These are phyloP conservation scores for Aspergillus sp. DNA, from an alignment of 2,329 filamentous ascomycete genomes.

Conservation along the genomic window DNA sequence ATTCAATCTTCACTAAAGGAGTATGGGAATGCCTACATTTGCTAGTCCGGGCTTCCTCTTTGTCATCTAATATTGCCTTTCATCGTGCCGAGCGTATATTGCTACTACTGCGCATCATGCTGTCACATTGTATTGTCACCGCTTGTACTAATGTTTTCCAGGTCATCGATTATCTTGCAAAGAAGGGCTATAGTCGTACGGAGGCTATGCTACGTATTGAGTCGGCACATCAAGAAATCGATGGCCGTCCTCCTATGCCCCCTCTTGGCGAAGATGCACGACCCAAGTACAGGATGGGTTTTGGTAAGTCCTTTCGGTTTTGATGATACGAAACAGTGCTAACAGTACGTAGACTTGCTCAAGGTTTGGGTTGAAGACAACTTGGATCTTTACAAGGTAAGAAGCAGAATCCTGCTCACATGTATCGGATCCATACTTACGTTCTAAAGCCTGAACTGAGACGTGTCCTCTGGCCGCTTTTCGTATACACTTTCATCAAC, in stretches of 20 bases:
- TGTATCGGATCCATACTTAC: constrained; percentile 7
- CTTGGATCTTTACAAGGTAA: constrained; percentile 88
- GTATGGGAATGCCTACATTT: not conserved
- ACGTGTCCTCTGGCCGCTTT: constrained; percentile 88
- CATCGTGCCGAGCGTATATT: not conserved
- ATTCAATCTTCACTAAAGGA: too few species aligned
- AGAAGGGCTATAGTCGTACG: constrained; percentile 90
- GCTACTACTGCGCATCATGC: not conserved
- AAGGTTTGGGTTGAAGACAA: constrained; percentile 87
- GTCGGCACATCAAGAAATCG: constrained; percentile 77
- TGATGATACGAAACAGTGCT: not conserved
- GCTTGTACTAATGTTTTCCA: constrained; percentile 32
- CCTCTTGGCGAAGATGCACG: constrained; percentile 69
- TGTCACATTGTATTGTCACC: not conserved
- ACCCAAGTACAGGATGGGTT: constrained; percentile 76
- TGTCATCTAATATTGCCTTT: not conserved
- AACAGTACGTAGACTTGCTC: constrained; percentile 56
- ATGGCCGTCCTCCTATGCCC: constrained; percentile 76
- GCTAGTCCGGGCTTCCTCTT: not conserved
- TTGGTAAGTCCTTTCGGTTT: constrained; percentile 45
- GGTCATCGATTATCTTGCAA: constrained; percentile 93
- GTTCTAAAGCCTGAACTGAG: constrained; percentile 72
- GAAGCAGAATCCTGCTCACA: constrained; percentile 24
- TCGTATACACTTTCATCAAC: constrained; percentile 88
- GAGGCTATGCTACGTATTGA: constrained; percentile 92